A percentile compares a stretch with the other conserved stretches of the same genome.
Conservation (phyloP, 345 rosid genomes). For the Melastoma malabathricum region DNA sequence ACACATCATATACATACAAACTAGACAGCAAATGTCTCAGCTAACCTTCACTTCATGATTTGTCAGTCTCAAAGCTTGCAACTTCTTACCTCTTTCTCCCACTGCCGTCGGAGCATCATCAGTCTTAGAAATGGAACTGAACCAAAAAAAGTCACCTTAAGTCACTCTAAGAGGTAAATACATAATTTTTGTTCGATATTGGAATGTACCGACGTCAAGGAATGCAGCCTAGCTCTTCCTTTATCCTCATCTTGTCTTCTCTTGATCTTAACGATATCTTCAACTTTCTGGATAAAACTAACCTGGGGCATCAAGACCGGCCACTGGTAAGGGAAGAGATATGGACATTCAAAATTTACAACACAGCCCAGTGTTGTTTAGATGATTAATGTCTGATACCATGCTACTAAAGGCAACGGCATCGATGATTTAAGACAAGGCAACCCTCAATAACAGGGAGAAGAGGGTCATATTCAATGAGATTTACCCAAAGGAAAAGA, state of each 20-base stretch:
- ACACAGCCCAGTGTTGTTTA: too few relatives aligned
- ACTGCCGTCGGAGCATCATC: conserved; percentile 16
- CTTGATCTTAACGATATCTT: conserved; percentile 52
- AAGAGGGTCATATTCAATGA: too few relatives aligned
- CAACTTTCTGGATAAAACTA: conserved; percentile 35
- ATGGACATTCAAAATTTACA: too few relatives aligned
- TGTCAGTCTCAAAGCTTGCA: conserved; percentile 42
- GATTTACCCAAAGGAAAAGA: too few relatives aligned
- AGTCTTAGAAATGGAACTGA: conserved; percentile 21
- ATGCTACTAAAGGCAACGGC: too few relatives aligned
- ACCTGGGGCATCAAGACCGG: conserved; percentile 22
- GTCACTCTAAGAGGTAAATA: background rate
- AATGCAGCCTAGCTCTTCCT: conserved; percentile 47
- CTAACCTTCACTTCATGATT: conserved; percentile 38
- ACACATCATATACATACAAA: background rate
- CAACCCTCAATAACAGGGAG: too few relatives aligned
- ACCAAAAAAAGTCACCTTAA: conserved; percentile 9
- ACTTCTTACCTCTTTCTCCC: conserved; percentile 24
- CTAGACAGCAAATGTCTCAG: conserved; percentile 2
- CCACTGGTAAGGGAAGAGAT: background rate
- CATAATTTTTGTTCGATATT: background rate
- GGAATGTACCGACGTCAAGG: conserved; percentile 39
- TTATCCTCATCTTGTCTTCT: conserved; percentile 74
- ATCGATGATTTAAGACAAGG: too few relatives aligned
- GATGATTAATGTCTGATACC: too few relatives aligned